Evolutionary conservation across 768 basidiomycete species (phyloP).

Genomic region (Asterophora lycoperdoides): DNA sequence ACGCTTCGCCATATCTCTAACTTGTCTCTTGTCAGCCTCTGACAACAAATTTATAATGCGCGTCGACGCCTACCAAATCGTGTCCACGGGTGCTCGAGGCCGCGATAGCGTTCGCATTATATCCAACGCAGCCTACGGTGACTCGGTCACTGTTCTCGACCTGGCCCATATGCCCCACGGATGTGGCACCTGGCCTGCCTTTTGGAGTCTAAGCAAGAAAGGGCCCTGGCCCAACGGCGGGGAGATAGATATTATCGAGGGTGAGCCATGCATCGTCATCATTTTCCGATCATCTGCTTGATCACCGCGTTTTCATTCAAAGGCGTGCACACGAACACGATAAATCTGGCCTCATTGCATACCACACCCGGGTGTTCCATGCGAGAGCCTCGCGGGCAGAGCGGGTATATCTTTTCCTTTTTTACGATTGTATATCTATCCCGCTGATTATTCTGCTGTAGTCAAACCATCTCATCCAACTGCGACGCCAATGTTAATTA

Average conservation of each 20-base stretch:
- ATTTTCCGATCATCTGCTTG: neutral
- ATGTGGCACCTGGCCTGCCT: constrained; percentile 61
- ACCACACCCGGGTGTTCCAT: constrained; percentile 48
- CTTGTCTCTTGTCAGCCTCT: constrained; percentile 24
- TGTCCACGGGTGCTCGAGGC: constrained; percentile 38
- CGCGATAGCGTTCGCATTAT: constrained; percentile 53
- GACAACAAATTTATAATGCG: constrained; percentile 52
- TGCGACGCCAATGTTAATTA: constrained; percentile 48
- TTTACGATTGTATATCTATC: too few relatives aligned
- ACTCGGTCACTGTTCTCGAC: constrained; percentile 48
- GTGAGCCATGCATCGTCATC: constrained; percentile 18
- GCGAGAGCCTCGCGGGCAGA: constrained; percentile 35
- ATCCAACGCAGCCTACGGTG: constrained; percentile 40
- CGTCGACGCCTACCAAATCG: constrained; percentile 40
- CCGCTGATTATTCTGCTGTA: too few relatives aligned
- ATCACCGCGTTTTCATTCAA: neutral
- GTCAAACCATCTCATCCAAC: constrained; percentile 35
- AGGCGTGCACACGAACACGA: constrained; percentile 46
- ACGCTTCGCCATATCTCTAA: neutral
- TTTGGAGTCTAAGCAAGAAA: constrained; percentile 48
- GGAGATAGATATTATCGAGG: constrained; percentile 61
- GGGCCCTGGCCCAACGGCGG: constrained; percentile 62
- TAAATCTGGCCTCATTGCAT: constrained; percentile 53
- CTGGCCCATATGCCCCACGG: constrained; percentile 58
- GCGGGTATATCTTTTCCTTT: constrained; percentile 41